Conservation (phyloP, 306 rosid species). For the Pueraria montana region DNA sequence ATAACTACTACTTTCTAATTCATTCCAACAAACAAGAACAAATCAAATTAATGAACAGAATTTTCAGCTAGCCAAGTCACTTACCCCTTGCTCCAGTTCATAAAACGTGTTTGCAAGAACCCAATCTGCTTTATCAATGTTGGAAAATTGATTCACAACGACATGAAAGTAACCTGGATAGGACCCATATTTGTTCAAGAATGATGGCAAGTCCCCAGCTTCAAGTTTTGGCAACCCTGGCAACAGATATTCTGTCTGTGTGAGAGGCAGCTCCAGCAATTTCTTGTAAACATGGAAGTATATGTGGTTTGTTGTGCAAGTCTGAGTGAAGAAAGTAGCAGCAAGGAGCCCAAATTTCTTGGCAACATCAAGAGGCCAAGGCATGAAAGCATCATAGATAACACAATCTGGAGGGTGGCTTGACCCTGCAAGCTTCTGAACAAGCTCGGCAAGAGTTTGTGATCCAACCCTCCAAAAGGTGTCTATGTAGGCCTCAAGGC, state of each 20-base stretch:
- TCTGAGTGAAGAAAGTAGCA: slow-evolving; percentile 55
- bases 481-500: slow-evolving; percentile 34
- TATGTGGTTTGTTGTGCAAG: slow-evolving; percentile 45
- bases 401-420: slow-evolving; percentile 45
- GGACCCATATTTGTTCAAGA: slow-evolving; percentile 40
- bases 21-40: not conserved
- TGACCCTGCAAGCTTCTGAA: slow-evolving; percentile 37
- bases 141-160: slow-evolving; percentile 48
- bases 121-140: slow-evolving; percentile 54
- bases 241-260: slow-evolving; percentile 15
- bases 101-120: slow-evolving; percentile 48
- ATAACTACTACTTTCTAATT: not conserved
- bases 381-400: slow-evolving; percentile 53
- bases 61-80: slow-evolving; percentile 1
- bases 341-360: slow-evolving; percentile 47
- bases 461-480: slow-evolving; percentile 46
- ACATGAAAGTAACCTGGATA: slow-evolving; percentile 35
- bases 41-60: slow-evolving; percentile 3
- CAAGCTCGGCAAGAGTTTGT: slow-evolving; percentile 36
- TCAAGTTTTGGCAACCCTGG: slow-evolving; percentile 49
- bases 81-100: slow-evolving; percentile 54
- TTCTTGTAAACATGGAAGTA: slow-evolving; percentile 48
- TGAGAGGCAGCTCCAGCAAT: slow-evolving; percentile 42
- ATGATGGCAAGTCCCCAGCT: slow-evolving; percentile 53
- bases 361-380: slow-evolving; percentile 64